These are phyloP conservation scores for Suhomyces terraborum DNA, from an alignment of 1,139 yeast genomes.

Conservation along the genomic window DNA sequence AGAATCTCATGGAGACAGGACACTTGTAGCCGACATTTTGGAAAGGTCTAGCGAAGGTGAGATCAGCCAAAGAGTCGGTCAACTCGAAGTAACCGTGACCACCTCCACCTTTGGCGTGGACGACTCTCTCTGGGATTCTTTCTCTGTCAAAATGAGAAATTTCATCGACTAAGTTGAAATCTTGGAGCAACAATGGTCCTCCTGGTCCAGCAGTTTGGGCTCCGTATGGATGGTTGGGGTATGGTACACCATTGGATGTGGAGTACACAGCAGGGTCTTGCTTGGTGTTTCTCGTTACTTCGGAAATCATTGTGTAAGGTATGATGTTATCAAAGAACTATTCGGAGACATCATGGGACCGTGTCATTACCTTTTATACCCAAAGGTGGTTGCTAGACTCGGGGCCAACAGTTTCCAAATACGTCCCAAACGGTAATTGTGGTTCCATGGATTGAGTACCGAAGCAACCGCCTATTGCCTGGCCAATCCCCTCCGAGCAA, in stretches of 20 bases:
- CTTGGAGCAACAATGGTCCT: conserved; percentile 61
- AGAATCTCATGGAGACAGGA: conserved; percentile 50
- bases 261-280: conserved; percentile 29
- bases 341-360: too few relatives aligned
- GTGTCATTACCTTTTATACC: too few relatives aligned
- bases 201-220: conserved; percentile 37
- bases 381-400: neutral
- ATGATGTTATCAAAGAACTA: neutral
- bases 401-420: neutral
- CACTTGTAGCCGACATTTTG: conserved; percentile 51
- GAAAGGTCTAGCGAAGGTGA: conserved; percentile 52
- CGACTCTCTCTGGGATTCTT: conserved; percentile 64
- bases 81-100: conserved; percentile 63
- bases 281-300: conserved; percentile 16
- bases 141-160: conserved; percentile 64
- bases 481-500: conserved; percentile 8
- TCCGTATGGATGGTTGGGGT: conserved; percentile 29
- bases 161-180: conserved; percentile 55
- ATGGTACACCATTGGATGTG: conserved; percentile 33
- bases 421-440: neutral
- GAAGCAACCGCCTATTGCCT: neutral
- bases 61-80: conserved; percentile 56
- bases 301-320: conserved; percentile 22
- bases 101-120: conserved; percentile 67
- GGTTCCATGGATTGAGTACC: neutral